Conservation (phyloP, 306 rosid genomes). For the Alnus rubra region DNA sequence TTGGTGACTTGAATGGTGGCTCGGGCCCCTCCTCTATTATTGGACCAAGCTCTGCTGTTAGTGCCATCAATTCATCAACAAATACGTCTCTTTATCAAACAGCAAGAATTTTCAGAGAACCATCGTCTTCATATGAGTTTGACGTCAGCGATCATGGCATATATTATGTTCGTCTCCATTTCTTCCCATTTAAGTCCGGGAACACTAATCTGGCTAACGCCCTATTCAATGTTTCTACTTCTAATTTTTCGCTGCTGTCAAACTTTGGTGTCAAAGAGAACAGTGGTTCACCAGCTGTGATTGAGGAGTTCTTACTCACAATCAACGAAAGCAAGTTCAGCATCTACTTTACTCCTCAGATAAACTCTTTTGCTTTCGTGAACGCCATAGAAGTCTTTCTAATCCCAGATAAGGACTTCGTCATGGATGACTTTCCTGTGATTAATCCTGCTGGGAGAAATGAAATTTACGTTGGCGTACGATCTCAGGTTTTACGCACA, state of each 20-base stretch:
- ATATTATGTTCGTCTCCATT: conserved; percentile 55
- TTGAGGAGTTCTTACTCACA: conserved; percentile 31
- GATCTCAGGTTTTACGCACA: conserved; percentile 3
- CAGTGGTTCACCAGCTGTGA: neutral
- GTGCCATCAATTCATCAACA: neutral
- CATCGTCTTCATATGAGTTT: conserved; percentile 17
- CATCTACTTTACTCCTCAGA: conserved; percentile 30
- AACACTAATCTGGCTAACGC: conserved; percentile 23
- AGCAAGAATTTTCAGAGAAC: conserved; percentile 23
- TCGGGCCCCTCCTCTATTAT: neutral
- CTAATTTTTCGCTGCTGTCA: conserved; percentile 19
- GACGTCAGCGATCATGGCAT: neutral
- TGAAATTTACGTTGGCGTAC: neutral
- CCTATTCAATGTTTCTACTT: conserved; percentile 40
- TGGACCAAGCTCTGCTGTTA: neutral
- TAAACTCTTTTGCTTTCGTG: conserved; percentile 38
- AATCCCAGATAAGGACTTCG: conserved; percentile 20
- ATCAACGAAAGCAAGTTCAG: neutral
- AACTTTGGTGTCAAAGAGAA: conserved; percentile 2
- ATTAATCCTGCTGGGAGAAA: neutral
- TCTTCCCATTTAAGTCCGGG: conserved; percentile 37
- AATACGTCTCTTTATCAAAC: conserved; percentile 27
- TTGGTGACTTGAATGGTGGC: conserved; percentile 13
- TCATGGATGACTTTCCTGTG: accelerated
- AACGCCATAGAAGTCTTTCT: conserved; percentile 53